These are phyloP conservation scores for Acanthamoeba culbertsoni DNA, from an alignment of 208 protist species.

Conservation along the genomic window DNA sequence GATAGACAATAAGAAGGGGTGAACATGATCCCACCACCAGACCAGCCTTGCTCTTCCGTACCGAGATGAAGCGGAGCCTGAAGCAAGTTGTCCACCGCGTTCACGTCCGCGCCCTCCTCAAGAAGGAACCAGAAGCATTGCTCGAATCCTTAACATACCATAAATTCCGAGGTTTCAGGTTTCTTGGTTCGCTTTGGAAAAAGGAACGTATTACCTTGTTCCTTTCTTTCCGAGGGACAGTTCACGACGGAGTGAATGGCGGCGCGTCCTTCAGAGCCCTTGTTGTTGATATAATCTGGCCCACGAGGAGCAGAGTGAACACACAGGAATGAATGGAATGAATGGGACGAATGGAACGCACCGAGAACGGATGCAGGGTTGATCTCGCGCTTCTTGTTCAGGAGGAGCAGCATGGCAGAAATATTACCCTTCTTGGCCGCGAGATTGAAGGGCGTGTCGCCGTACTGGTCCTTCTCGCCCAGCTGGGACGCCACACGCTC, in stretches of 20 bases:
- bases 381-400: background rate
- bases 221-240: background rate
- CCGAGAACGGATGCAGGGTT: background rate
- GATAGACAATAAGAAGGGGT: background rate
- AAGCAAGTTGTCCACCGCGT: background rate
- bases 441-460: background rate
- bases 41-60: background rate
- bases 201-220: too few relatives aligned
- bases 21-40: background rate
- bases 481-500: background rate
- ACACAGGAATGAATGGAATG: background rate
- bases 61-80: background rate
- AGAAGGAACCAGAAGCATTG: constrained; percentile 28
- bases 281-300: constrained; percentile 1
- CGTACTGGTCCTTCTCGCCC: background rate
- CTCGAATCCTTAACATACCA: background rate
- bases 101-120: background rate
- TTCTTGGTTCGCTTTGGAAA: too few relatives aligned
- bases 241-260: constrained; percentile 11
- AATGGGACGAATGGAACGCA: background rate
- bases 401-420: background rate
- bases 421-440: constrained; percentile 15
- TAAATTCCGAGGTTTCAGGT: too few relatives aligned
- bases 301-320: background rate
- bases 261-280: background rate